Percentiles rank a stretch among this genome's conserved stretches.
Conservation (phyloP, 2,329 filamentous ascomycete species). For the Huntiella savannae region DNA sequence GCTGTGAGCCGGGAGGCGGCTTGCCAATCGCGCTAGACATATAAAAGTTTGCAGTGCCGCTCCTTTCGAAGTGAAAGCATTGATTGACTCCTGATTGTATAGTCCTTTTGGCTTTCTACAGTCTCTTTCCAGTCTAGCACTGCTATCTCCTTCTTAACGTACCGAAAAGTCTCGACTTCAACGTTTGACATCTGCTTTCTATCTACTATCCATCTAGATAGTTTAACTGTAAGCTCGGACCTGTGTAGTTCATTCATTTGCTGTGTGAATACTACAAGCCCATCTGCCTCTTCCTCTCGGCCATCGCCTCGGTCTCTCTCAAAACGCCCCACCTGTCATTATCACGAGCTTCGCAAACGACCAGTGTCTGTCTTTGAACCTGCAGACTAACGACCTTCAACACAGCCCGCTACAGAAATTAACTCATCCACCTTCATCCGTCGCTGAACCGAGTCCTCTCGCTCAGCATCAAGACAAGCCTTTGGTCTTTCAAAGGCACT, state of each 20-base stretch:
- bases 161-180: background rate
- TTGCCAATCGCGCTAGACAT: slow-evolving; percentile 1
- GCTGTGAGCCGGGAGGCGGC: background rate
- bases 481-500: slow-evolving; percentile 51
- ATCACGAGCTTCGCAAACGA: background rate
- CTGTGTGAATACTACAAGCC: background rate
- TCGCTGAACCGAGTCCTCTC: slow-evolving; percentile 6
- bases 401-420: slow-evolving; percentile 3
- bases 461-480: slow-evolving; percentile 20
- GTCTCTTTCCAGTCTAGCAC: background rate
- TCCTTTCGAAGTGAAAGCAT: slow-evolving; percentile 3
- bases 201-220: background rate
- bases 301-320: background rate
- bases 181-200: background rate
- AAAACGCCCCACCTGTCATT: background rate
- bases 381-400: slow-evolving; percentile 2
- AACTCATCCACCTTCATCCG: background rate
- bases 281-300: background rate
- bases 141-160: background rate
- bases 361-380: slow-evolving; percentile 1
- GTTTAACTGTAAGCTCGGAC: background rate
- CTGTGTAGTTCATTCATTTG: background rate
- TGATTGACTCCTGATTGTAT: slow-evolving; percentile 1
- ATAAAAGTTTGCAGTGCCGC: slow-evolving; percentile 10
- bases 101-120: slow-evolving; percentile 1